phyloP scores from a whole-genome alignment of 495 filamentous ascomycete genomes.

The Jackrogersella minutella region DNA sequence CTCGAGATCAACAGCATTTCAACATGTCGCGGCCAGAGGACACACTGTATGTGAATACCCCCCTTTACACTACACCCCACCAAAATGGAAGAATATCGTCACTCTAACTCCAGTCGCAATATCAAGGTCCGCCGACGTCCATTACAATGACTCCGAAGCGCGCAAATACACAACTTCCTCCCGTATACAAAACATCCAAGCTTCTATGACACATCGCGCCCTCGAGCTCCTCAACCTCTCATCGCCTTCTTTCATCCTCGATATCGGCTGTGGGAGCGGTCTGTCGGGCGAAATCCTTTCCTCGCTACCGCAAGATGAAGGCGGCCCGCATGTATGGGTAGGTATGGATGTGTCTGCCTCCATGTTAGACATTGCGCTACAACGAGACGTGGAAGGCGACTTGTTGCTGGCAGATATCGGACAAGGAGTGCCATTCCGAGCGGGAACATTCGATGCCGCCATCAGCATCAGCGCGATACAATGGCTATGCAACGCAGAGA shows the following conservation, averaged over 20 bases:
- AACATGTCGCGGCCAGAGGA: constrained; percentile 97
- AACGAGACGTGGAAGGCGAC: constrained; percentile 92
- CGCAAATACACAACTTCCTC: constrained; percentile 97
- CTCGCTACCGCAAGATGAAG: constrained; percentile 66
- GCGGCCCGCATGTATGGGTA: constrained; percentile 90
- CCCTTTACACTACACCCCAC: constrained; percentile 26
- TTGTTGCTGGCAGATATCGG: constrained; percentile 92
- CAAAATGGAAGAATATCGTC: constrained; percentile 22
- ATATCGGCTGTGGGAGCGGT: constrained; percentile 94
- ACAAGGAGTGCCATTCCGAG: constrained; percentile 92
- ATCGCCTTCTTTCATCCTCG: constrained; percentile 86
- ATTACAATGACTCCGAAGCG: constrained; percentile 94
- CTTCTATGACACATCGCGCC: constrained; percentile 90
- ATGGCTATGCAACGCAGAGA: constrained; percentile 97
- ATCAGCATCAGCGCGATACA: constrained; percentile 94
- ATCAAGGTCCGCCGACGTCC: constrained; percentile 86
- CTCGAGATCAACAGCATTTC: constrained; percentile 11
- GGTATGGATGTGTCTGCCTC: constrained; percentile 94
- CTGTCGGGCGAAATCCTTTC: constrained; percentile 94
- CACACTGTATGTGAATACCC: constrained; percentile 68
- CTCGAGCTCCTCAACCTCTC: constrained; percentile 86
- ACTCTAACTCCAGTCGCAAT: constrained; percentile 29
- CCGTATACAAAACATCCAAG: constrained; percentile 93
- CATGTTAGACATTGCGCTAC: constrained; percentile 91
- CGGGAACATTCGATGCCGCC: constrained; percentile 93